Percentiles rank a stretch among this genome's conserved stretches.
These are phyloP conservation scores for Paramarasmius palmivorus DNA, from an alignment of 1,284 basidiomycete species.

Conservation along the genomic window DNA sequence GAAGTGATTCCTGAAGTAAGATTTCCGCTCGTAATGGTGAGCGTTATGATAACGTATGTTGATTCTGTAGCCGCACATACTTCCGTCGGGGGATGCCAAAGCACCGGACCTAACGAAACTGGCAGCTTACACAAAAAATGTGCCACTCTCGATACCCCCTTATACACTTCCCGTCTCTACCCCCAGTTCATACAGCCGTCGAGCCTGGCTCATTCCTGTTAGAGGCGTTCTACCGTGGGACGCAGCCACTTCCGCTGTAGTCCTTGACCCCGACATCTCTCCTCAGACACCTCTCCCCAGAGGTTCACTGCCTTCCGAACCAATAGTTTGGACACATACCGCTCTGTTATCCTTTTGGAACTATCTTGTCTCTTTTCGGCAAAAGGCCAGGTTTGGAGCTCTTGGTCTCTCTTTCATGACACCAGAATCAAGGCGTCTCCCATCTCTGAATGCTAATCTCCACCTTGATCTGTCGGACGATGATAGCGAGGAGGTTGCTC, in stretches of 20 bases:
- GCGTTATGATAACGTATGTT: background rate
- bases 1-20: constrained; percentile 28
- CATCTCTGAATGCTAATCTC: background rate
- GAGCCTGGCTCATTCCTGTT: constrained; percentile 63
- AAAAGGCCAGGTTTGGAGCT: constrained; percentile 42
- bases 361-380: constrained; percentile 45
- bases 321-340: constrained; percentile 50
- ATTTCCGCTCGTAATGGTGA: no score
- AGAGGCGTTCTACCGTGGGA: constrained; percentile 56
- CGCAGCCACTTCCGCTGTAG: constrained; percentile 41
- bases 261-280: constrained; percentile 31
- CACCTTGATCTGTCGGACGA: background rate
- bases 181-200: constrained; percentile 38
- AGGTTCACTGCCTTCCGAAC: constrained; percentile 8
- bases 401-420: constrained; percentile 53
- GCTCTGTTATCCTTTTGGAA: constrained; percentile 51
- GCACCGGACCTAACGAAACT: constrained; percentile 19
- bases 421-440: constrained; percentile 21
- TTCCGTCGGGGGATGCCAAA: constrained; percentile 25
- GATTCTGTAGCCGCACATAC: constrained; percentile 34
- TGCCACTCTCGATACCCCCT: constrained; percentile 42
- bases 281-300: constrained; percentile 19
- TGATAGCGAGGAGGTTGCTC: background rate
- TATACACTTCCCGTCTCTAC: constrained; percentile 31
- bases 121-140: constrained; percentile 17